phyloP scores from a whole-genome alignment of 257 asterid genomes.

The Capsicum chinense region DNA sequence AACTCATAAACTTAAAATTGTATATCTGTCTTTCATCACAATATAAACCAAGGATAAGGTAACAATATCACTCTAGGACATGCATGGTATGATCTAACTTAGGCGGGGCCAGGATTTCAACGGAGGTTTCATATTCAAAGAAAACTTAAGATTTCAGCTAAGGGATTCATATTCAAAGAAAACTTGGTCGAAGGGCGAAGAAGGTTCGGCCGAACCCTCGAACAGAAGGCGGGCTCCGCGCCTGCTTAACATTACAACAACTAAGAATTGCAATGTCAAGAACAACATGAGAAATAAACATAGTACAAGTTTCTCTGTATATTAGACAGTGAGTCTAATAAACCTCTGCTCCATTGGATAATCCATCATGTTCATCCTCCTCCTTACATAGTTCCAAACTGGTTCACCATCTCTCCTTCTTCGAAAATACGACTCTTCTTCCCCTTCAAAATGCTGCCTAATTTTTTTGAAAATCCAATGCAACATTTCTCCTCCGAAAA shows the following conservation, averaged over 20 bases:
- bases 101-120: no score
- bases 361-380: background rate
- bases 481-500: background rate
- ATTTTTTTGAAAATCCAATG: background rate
- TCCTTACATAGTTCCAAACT: background rate
- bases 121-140: no score
- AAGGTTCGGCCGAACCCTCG: no score
- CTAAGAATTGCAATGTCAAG: background rate
- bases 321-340: background rate
- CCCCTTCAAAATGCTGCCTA: background rate
- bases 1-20: no score
- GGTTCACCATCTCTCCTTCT: background rate
- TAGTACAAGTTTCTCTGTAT: background rate
- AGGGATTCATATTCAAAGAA: no score
- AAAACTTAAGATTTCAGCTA: no score
- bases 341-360: conserved; percentile 13
- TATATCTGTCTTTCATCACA: no score
- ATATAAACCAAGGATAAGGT: no score
- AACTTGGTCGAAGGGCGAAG: no score
- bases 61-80: background rate
- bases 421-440: background rate
- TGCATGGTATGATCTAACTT: background rate
- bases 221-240: no score
- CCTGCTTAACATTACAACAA: background rate
- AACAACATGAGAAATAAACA: background rate